Evolutionary conservation across 768 basidiomycete genomes (phyloP).

Genomic region (Suillus cothurnatus): DNA sequence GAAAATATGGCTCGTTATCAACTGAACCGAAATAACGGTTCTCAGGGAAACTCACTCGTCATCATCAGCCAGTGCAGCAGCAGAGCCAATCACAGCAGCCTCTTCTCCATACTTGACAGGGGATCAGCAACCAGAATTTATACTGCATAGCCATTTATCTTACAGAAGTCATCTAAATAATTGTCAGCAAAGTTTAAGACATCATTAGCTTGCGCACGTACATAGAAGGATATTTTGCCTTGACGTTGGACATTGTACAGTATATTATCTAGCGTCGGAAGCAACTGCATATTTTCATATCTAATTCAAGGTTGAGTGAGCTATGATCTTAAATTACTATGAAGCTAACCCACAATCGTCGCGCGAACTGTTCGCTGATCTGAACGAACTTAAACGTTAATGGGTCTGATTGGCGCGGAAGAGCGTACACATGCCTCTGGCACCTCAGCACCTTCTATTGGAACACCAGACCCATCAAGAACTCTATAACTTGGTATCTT

Average conservation of each 20-base stretch:
- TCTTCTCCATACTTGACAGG: conserved; percentile 79
- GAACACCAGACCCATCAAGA: conserved; percentile 76
- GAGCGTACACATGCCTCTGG: conserved; percentile 60
- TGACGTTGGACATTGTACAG: conserved; percentile 93
- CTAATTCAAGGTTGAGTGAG: conserved; percentile 31
- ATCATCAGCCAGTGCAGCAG: conserved; percentile 77
- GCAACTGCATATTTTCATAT: conserved; percentile 77
- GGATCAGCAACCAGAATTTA: conserved; percentile 8
- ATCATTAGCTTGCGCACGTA: conserved; percentile 38
- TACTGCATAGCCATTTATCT: conserved; percentile 32
- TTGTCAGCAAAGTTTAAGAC: background rate
- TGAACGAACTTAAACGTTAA: conserved; percentile 30
- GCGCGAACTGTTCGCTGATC: conserved; percentile 72
- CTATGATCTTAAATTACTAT: background rate
- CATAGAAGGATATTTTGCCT: conserved; percentile 91
- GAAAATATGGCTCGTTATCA: conserved; percentile 15
- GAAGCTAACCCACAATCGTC: conserved; percentile 49
- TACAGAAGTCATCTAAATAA: conserved; percentile 76
- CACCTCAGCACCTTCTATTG: conserved; percentile 69
- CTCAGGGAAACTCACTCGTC: conserved; percentile 69
- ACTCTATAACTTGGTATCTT: conserved; percentile 87
- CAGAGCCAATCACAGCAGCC: conserved; percentile 86
- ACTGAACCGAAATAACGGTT: background rate
- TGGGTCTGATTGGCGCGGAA: background rate
- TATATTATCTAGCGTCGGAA: conserved; percentile 85